These are phyloP conservation scores for Trichoderma breve DNA, from an alignment of 2,329 filamentous ascomycete species.

Conservation along the genomic window DNA sequence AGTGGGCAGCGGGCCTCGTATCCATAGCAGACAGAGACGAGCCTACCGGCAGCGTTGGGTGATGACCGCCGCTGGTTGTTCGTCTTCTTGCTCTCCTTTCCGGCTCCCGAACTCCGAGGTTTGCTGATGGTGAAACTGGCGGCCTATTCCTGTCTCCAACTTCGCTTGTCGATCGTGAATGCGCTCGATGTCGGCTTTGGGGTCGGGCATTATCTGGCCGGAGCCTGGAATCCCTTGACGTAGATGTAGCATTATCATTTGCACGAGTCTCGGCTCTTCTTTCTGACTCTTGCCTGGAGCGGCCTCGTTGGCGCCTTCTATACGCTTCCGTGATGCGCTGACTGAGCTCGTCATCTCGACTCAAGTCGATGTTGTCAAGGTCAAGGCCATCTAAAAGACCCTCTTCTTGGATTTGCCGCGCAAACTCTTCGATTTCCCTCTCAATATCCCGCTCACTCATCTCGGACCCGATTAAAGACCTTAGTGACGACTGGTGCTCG, in stretches of 20 bases:
- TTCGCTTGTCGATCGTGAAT: slow-evolving; percentile 48
- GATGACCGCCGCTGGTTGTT: slow-evolving; percentile 55
- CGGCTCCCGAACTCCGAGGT: slow-evolving; percentile 34
- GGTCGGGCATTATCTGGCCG: slow-evolving; percentile 30
- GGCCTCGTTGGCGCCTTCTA: slow-evolving; percentile 67
- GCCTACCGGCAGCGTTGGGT: slow-evolving; percentile 49
- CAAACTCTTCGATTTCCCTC: slow-evolving; percentile 84
- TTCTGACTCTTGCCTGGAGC: slow-evolving; percentile 48
- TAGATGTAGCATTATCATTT: slow-evolving; percentile 38
- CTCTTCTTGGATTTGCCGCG: slow-evolving; percentile 84
- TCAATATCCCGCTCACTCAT: slow-evolving; percentile 77
- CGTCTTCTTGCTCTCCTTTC: slow-evolving; percentile 42
- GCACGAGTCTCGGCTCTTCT: slow-evolving; percentile 43
- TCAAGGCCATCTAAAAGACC: slow-evolving; percentile 86
- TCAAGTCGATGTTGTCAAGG: slow-evolving; percentile 78
- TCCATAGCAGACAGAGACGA: slow-evolving; percentile 42
- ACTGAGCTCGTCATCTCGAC: slow-evolving; percentile 84
- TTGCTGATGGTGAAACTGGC: slow-evolving; percentile 37
- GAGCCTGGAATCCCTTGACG: slow-evolving; percentile 31
- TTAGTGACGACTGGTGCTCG: slow-evolving; percentile 85
- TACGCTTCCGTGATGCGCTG: slow-evolving; percentile 89
- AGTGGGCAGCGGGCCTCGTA: slow-evolving; percentile 54
- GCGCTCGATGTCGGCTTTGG: slow-evolving; percentile 39
- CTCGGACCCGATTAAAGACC: slow-evolving; percentile 79
- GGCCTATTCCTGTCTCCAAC: slow-evolving; percentile 52